phyloP scores from a whole-genome alignment of 805 yeast genomes.

The Candida methanosorbosa region DNA sequence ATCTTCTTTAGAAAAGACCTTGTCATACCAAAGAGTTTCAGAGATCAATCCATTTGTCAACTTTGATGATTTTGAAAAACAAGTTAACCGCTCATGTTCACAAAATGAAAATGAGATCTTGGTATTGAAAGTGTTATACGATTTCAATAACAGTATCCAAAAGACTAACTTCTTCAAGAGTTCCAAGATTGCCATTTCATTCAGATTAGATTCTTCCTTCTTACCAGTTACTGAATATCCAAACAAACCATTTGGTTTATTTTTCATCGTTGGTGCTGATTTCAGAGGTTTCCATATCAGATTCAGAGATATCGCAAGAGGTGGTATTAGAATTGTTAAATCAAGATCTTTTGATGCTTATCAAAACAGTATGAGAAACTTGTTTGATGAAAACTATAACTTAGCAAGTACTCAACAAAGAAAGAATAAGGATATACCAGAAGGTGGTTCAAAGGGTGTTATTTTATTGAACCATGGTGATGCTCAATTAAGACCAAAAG shows the following conservation, averaged over 20 bases:
- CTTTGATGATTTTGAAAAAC: constrained; percentile 64
- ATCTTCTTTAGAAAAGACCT: constrained; percentile 60
- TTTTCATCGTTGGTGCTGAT: constrained; percentile 91
- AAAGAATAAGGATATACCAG: constrained; percentile 96
- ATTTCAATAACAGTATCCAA: constrained; percentile 78
- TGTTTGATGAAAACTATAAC: constrained; percentile 95
- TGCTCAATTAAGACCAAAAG: constrained; percentile 71
- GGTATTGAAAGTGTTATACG: constrained; percentile 73
- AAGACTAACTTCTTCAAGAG: constrained; percentile 93
- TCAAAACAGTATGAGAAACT: constrained; percentile 71
- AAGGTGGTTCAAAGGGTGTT: constrained; percentile 98
- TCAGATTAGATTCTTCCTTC: constrained; percentile 81
- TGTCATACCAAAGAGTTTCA: constrained; percentile 81
- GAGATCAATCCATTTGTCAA: constrained; percentile 65
- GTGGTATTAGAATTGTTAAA: constrained; percentile 93
- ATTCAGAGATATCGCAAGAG: constrained; percentile 95
- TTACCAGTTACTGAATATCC: constrained; percentile 85
- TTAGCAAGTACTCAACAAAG: constrained; percentile 94
- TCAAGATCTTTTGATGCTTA: constrained; percentile 82
- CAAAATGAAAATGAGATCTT: constrained; percentile 74
- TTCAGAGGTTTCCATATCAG: constrained; percentile 97
- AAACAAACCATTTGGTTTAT: constrained; percentile 89
- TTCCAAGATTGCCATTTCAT: constrained; percentile 90
- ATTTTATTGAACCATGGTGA: constrained; percentile 66
- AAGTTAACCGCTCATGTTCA: constrained; percentile 60